phyloP scores from a whole-genome alignment of 495 filamentous ascomycete species.

The Penicillium salamii region DNA sequence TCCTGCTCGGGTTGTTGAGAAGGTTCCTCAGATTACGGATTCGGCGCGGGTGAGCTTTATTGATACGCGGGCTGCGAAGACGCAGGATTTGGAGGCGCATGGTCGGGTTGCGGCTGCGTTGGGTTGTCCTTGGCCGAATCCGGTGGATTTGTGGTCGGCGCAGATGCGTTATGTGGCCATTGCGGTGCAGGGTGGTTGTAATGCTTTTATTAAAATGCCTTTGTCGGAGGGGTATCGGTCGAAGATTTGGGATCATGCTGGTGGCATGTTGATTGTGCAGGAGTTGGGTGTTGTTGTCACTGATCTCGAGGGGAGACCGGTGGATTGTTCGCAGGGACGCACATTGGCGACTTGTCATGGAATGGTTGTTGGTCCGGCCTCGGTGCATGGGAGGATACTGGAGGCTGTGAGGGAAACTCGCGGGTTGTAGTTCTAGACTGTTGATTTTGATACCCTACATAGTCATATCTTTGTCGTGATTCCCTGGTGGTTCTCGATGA shows the following conservation, averaged over 20 bases:
- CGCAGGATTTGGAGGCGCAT: constrained; percentile 42
- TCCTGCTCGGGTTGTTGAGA: constrained; percentile 33
- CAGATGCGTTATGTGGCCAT: constrained; percentile 64
- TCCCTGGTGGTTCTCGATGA: neutral
- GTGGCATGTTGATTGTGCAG: constrained; percentile 64
- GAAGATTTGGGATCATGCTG: constrained; percentile 73
- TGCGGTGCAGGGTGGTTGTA: constrained; percentile 53
- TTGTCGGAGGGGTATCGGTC: constrained; percentile 46
- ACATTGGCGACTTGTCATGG: constrained; percentile 39
- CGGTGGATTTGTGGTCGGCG: constrained; percentile 58
- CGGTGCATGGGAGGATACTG: constrained; percentile 35
- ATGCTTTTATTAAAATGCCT: constrained; percentile 62
- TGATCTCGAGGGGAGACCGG: constrained; percentile 51
- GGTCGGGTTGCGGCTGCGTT: constrained; percentile 48
- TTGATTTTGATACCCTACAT: constrained; percentile 9
- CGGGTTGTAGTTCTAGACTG: neutral
- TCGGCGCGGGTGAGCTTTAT: constrained; percentile 45
- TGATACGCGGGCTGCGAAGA: constrained; percentile 39
- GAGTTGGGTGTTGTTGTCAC: constrained; percentile 63
- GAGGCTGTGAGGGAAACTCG: constrained; percentile 32
- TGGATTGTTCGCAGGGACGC: constrained; percentile 41
- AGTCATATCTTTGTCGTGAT: constrained; percentile 3
- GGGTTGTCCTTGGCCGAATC: constrained; percentile 44
- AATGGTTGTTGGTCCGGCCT: constrained; percentile 43
- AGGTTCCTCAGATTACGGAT: constrained; percentile 26